Base-by-base conservation (phyloP, 2,329 filamentous ascomycete genomes). In the Chaetoscypha palmicola region DNA sequence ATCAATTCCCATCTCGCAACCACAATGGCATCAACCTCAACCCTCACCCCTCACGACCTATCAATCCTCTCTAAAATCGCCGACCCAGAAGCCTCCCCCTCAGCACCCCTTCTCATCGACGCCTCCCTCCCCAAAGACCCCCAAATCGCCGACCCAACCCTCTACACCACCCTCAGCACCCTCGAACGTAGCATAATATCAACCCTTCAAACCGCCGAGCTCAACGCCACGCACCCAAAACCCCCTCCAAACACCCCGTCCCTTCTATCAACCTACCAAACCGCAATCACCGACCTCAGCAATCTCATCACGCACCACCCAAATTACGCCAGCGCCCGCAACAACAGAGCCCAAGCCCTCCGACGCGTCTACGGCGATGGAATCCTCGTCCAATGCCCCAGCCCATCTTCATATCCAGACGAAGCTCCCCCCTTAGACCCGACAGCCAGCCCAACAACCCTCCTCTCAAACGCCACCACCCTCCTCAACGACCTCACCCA, bases 341-440 rank as follows among this genome's bases (percentile, higher is more conserved):
- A 88, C 60, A 90, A 91, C 63, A 73, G 84, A 38, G 85, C 81
- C 2, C 86, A 90, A 61, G 72, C 81, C 7, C 55, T 74, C 22
- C 68, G 82, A 17, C 68, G 81, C 37, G 64, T 79, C 44, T 79
- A 82, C 50, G 81, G 80, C 9, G 79, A 84, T 57, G 65, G 68
- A 2, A 68, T 80, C 58, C 63, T 82, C 17, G 61, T 79, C 26
- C 54, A 61, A 19, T 44, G 12, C 19, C 19, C 26, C 12, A 26
- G 41, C 14, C 17, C 33, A n/a, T 19, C 26, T 17, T 5, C 10
- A 7, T 12, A 16, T 28, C 30, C 8, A 32, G 7, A 28, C 20
- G 41, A 40, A 19, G 34, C 44, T 35, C 17, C 23, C 5, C 28
- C 47, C 23, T 48, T 58, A 3, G 31, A 64, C 58, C 38, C 57